Evolutionary conservation across 148 eudicot genomes (phyloP).

Genomic region (Rhododendron mucronatum): DNA sequence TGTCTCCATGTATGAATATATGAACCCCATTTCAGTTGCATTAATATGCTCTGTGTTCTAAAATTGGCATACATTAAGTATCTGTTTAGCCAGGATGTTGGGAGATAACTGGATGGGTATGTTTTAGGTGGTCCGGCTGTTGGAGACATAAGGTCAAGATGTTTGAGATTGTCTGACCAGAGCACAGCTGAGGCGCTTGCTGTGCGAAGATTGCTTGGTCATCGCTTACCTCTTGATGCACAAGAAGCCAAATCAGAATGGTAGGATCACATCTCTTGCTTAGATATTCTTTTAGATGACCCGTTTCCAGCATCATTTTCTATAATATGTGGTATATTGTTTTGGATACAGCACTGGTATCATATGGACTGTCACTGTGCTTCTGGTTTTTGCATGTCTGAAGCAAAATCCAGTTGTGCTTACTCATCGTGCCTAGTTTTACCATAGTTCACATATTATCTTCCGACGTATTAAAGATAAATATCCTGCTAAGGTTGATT

Average conservation of each 20-base stretch:
- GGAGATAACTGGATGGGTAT: conserved; percentile 3
- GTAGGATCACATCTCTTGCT: conserved; percentile 30
- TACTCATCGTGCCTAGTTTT: not conserved
- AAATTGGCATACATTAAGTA: not conserved
- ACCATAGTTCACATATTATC: not conserved
- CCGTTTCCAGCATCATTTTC: not conserved
- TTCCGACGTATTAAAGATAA: not conserved
- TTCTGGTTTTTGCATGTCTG: not conserved
- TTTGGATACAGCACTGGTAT: not conserved
- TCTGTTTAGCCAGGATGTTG: not conserved
- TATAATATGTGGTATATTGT: not conserved
- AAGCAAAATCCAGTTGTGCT: not conserved
- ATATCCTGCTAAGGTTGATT: not conserved
- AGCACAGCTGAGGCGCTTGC: conserved; percentile 93
- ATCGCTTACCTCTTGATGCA: conserved; percentile 74
- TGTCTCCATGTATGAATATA: not conserved
- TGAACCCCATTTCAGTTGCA: not conserved
- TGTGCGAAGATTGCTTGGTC: conserved; percentile 79
- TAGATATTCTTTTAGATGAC: not conserved
- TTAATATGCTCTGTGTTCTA: not conserved
- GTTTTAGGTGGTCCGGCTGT: conserved; percentile 93
- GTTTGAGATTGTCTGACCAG: conserved; percentile 84
- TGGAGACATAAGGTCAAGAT: conserved; percentile 98
- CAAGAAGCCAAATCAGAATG: conserved; percentile 81
- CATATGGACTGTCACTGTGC: not conserved